phyloP scores from a whole-genome alignment of 257 asterid species.

The Penstemon davidsonii region DNA sequence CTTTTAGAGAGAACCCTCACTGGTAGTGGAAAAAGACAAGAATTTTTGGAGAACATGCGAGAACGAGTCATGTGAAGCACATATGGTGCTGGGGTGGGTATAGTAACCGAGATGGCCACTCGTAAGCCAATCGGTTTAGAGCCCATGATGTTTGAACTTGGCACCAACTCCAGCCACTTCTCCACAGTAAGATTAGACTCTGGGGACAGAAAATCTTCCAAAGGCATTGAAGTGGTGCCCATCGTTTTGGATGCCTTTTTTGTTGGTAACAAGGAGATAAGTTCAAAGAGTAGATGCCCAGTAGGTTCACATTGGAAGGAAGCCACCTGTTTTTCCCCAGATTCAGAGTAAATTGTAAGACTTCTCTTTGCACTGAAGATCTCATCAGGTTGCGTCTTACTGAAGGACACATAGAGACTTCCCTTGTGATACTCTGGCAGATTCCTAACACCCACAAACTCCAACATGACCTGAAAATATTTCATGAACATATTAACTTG shows the following conservation, averaged over 20 bases:
- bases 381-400: slow-evolving; percentile 78
- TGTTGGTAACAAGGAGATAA: slow-evolving; percentile 43
- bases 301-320: slow-evolving; percentile 79
- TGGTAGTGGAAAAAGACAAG: slow-evolving; percentile 63
- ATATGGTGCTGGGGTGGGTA: slow-evolving; percentile 63
- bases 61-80: slow-evolving; percentile 57
- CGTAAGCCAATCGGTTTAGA: slow-evolving; percentile 60
- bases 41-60: slow-evolving; percentile 51
- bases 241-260: slow-evolving; percentile 48
- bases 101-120: slow-evolving; percentile 79
- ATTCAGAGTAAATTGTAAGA: slow-evolving; percentile 70
- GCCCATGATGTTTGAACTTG: slow-evolving; percentile 43
- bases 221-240: slow-evolving; percentile 59
- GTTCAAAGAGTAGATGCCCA: slow-evolving; percentile 69
- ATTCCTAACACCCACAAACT: slow-evolving; percentile 74
- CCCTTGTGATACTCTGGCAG: slow-evolving; percentile 67
- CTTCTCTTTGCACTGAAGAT: slow-evolving; percentile 75
- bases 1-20: slow-evolving; percentile 32
- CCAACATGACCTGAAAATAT: slow-evolving; percentile 79
- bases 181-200: slow-evolving; percentile 58
- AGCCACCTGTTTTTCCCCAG: slow-evolving; percentile 84
- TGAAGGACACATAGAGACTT: slow-evolving; percentile 58
- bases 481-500: neutral
- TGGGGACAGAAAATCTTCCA: slow-evolving; percentile 54
- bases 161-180: slow-evolving; percentile 86